Evolutionary conservation across 768 basidiomycete species (phyloP).

Genomic region (Nidula microcarpa): DNA sequence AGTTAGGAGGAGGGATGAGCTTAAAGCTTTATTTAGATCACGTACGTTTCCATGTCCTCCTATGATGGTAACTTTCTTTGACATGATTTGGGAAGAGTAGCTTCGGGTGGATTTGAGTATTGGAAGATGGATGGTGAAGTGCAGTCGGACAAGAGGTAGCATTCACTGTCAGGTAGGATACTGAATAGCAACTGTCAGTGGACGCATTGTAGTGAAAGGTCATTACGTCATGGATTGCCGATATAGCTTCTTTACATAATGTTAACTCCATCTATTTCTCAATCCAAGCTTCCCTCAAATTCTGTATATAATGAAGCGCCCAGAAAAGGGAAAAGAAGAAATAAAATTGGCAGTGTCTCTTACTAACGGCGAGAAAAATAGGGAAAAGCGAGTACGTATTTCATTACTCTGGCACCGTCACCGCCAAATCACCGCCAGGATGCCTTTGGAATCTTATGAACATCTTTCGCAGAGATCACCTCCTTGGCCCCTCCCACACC

Average conservation of each 20-base stretch:
- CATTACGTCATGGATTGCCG: background rate
- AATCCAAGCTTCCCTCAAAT: too few relatives aligned
- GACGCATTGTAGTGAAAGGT: background rate
- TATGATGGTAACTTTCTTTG: constrained; percentile 44
- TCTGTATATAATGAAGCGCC: too few relatives aligned
- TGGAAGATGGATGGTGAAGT: background rate
- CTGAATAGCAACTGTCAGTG: background rate
- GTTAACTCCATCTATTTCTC: too few relatives aligned
- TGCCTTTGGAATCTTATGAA: background rate
- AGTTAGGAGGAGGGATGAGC: background rate
- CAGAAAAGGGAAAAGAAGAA: too few relatives aligned
- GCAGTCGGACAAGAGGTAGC: background rate
- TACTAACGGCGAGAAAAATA: too few relatives aligned
- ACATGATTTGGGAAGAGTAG: constrained; percentile 1
- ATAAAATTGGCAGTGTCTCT: too few relatives aligned
- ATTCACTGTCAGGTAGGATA: background rate
- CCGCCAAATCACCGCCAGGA: background rate
- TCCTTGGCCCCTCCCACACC: background rate
- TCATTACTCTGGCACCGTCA: too few relatives aligned
- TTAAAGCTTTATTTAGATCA: background rate
- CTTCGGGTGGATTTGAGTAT: background rate
- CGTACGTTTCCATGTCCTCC: constrained; percentile 52
- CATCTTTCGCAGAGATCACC: too few relatives aligned
- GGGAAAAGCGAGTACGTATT: too few relatives aligned
- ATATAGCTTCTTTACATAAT: background rate